Base-by-base conservation (phyloP, 2,329 filamentous ascomycete genomes). In the Epichloe uncinata region DNA sequence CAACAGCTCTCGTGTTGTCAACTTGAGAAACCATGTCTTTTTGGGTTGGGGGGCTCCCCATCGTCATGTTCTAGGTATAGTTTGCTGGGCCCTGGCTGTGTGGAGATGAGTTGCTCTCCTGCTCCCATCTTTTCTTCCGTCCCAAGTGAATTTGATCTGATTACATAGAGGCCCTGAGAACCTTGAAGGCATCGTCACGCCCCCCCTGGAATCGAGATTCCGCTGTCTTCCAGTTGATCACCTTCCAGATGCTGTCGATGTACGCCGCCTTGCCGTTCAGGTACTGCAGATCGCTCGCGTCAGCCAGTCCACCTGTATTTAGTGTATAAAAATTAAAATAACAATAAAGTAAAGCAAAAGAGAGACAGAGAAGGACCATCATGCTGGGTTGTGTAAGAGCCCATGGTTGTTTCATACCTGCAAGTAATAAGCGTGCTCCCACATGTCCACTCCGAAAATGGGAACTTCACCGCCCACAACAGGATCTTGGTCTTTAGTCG, bases 381-480 rank as follows among this genome's bases (percentile, higher is more conserved):
- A 13, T 15, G 13, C n/a, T 8, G 11, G 3, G 12, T n/a, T 20
- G 26, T 30, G 26, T 9, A 0, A 22, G 7, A 9, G 35, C 35
- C 13, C 35, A 3, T 36, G 26, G n/a, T 12, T 18, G 3, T 13
- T 22, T 33, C 69, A 56, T 53, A 82, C 80, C 73, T 87, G 87
- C 16, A 94, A 69, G 62, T 95, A 95, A 63, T 94, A 95, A 0
- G 88, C 88, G 70, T 95, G 88, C 70, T 95, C 88, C 88, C 87
- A 94, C 79, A 94, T 91, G 64, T 95, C 88, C 2, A 95, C 74
- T 0, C 87, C 87, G 41, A 89, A 73, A 18, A 95, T 69, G 8
- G 84, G 83, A 16, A 79, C 74, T 56, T 82, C 77, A 4, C 77
- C 74, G 15, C 72, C 58, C 12, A 83, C 76, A 4, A 87, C 76